Conservation (phyloP, 352 stramenopile species). For the Thraustotheca clavata region DNA sequence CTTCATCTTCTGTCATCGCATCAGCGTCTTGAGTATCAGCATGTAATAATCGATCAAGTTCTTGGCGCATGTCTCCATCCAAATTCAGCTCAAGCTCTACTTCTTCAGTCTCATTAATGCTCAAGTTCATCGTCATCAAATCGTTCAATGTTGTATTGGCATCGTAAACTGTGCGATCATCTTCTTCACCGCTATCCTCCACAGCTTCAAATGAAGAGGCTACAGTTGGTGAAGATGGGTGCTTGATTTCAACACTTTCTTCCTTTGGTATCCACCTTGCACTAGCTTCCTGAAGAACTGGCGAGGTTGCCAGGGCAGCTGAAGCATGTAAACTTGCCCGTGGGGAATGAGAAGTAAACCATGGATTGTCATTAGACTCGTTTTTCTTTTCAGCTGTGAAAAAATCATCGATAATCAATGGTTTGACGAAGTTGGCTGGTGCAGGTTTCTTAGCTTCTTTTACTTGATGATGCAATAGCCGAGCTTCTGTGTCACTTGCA, state of each 20-base stretch:
- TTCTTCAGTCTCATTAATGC: conserved; percentile 28
- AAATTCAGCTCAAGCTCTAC: conserved; percentile 77
- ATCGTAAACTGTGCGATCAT: conserved; percentile 29
- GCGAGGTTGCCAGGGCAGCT: not conserved
- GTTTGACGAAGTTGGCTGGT: conserved; percentile 59
- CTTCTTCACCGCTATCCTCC: conserved; percentile 33
- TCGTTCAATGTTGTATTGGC: conserved; percentile 48
- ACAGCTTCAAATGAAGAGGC: conserved; percentile 18
- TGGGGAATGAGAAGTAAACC: conserved; percentile 36
- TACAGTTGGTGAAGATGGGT: not conserved
- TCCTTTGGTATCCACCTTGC: conserved; percentile 3
- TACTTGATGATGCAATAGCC: conserved; percentile 49
- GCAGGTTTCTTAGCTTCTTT: conserved; percentile 32
- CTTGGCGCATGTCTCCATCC: conserved; percentile 60
- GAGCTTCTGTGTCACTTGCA: conserved; percentile 75
- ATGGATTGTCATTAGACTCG: conserved; percentile 32
- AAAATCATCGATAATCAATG: conserved; percentile 82
- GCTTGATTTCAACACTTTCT: not conserved
- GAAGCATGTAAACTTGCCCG: too few species aligned
- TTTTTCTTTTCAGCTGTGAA: conserved; percentile 32
- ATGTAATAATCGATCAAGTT: conserved; percentile 69
- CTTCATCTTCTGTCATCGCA: conserved; percentile 28
- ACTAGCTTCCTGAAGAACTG: conserved; percentile 8
- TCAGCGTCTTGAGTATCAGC: conserved; percentile 28
- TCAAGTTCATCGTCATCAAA: conserved; percentile 22